Evolutionary conservation across 2,329 filamentous ascomycete species (phyloP).

Genomic region (Aureobasidium sp.): DNA sequence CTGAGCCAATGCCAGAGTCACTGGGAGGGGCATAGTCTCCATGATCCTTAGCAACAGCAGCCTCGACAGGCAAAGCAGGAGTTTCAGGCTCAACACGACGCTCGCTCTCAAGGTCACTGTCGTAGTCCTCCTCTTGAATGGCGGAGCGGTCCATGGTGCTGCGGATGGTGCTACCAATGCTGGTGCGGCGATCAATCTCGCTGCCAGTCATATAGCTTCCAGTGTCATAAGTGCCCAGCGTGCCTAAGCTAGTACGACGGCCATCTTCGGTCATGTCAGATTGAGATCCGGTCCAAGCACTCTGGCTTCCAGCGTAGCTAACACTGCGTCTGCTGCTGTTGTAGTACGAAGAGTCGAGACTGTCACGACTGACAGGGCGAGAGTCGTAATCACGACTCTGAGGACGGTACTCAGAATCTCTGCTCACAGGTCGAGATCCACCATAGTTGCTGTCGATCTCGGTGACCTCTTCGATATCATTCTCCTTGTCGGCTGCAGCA

Average conservation of each 20-base stretch:
- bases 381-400: conserved; percentile 8
- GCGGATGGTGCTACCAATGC: conserved; percentile 31
- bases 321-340: conserved; percentile 13
- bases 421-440: conserved; percentile 15
- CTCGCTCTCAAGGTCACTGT: conserved; percentile 15
- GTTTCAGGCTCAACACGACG: not conserved
- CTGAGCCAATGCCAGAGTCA: conserved; percentile 32
- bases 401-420: conserved; percentile 6
- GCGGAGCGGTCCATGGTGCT: conserved; percentile 23
- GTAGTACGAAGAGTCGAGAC: conserved; percentile 8
- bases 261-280: conserved; percentile 21
- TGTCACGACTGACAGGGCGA: conserved; percentile 9
- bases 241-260: conserved; percentile 32
- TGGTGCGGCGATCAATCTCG: conserved; percentile 37
- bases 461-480: conserved; percentile 37
- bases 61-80: conserved; percentile 6
- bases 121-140: conserved; percentile 17
- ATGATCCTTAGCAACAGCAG: conserved; percentile 15
- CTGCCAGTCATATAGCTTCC: conserved; percentile 42
- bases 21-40: conserved; percentile 25
- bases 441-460: conserved; percentile 19
- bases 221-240: conserved; percentile 39
- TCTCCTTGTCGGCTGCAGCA: conserved; percentile 36
- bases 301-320: conserved; percentile 22
- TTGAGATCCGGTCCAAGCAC: conserved; percentile 11